Evolutionary conservation across 176 grass and related monocot species (phyloP).

Genomic region (barley (Hordeum vulgare)): DNA sequence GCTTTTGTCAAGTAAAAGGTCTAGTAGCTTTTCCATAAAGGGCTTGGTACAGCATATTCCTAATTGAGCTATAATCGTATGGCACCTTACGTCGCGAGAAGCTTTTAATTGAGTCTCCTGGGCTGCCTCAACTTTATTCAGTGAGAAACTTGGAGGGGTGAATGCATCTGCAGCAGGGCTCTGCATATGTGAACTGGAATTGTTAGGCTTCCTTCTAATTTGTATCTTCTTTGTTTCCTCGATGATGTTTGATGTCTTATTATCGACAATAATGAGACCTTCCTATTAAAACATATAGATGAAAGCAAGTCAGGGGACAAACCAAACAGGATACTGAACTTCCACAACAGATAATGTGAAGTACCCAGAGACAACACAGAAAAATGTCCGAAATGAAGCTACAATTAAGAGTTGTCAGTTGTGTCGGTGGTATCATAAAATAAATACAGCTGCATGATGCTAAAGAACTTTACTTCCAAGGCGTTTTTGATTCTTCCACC

Average conservation of each 20-base stretch:
- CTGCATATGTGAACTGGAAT: constrained; percentile 10
- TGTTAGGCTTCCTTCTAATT: constrained; percentile 38
- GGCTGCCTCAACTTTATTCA: neutral
- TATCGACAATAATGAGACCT: constrained; percentile 38
- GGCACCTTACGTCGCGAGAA: constrained; percentile 79
- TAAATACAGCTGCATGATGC: neutral
- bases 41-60: neutral
- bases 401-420: neutral
- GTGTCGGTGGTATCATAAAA: neutral
- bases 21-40: neutral
- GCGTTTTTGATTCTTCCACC: constrained; percentile 86
- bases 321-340: neutral
- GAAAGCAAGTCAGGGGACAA: neutral
- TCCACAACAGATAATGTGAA: neutral
- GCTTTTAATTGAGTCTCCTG: constrained; percentile 45
- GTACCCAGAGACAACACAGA: neutral
- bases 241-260: constrained; percentile 49
- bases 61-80: constrained; percentile 29
- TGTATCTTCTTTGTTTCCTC: constrained; percentile 71
- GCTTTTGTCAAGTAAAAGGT: neutral
- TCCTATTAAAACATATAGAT: constrained; percentile 30
- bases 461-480: constrained; percentile 54
- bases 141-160: constrained; percentile 12
- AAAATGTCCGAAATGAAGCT: neutral
- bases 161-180: constrained; percentile 9